Evolutionary conservation across 208 protist species (phyloP).

Genomic region (Crithidia sp.): DNA sequence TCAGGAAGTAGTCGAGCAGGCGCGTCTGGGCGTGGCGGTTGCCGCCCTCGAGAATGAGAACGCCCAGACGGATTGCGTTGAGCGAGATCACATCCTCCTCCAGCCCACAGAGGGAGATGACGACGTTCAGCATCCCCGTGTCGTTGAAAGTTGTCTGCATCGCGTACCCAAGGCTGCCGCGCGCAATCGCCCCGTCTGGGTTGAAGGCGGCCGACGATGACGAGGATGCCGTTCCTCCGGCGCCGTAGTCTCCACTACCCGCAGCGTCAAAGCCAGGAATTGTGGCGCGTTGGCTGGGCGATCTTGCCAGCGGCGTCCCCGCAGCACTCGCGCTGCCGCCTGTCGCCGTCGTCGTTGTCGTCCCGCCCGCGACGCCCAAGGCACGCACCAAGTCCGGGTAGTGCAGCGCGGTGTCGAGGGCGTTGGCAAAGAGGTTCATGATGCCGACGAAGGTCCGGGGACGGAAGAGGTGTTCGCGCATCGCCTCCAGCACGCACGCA

Average conservation of each 20-base stretch:
- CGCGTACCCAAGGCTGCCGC: conserved; percentile 32
- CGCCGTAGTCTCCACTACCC: no score
- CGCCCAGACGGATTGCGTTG: conserved; percentile 63
- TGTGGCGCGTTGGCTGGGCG: background rate
- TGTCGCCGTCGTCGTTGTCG: conserved; percentile 6
- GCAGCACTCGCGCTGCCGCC: no score
- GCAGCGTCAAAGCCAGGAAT: background rate
- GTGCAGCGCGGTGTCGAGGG: conserved; percentile 54
- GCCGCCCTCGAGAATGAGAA: conserved; percentile 77
- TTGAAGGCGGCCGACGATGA: conserved; percentile 2
- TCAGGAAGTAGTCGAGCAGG: conserved; percentile 68
- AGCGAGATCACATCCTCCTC: conserved; percentile 71
- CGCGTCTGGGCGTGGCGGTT: conserved; percentile 68
- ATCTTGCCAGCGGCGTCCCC: background rate
- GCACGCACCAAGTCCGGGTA: conserved; percentile 28
- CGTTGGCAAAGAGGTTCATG: conserved; percentile 72
- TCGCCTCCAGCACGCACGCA: conserved; percentile 44
- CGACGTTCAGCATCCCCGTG: conserved; percentile 59
- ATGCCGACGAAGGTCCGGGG: conserved; percentile 70
- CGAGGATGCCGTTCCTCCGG: no score
- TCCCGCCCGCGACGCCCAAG: background rate
- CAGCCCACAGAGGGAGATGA: conserved; percentile 50
- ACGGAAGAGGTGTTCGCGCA: conserved; percentile 52
- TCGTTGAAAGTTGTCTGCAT: conserved; percentile 71
- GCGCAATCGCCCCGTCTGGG: conserved; percentile 7